These are phyloP conservation scores for Phytophthora ramorum DNA, from an alignment of 352 stramenopile genomes.

Conservation along the genomic window DNA sequence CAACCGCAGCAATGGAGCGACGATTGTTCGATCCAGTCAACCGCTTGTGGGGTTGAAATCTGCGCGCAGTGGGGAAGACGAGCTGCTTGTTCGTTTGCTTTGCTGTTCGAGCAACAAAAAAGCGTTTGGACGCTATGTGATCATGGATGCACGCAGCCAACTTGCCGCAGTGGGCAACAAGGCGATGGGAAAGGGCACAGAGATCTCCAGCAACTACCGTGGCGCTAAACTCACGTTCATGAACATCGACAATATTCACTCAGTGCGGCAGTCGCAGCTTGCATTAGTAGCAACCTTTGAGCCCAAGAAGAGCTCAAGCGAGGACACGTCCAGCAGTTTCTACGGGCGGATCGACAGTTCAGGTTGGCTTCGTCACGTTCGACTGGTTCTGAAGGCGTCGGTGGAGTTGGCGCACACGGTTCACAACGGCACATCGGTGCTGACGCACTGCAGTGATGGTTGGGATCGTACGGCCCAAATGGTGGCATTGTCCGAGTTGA, in stretches of 20 bases:
- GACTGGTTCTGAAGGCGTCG: slow-evolving; percentile 92
- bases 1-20: slow-evolving; percentile 74
- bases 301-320: slow-evolving; percentile 69
- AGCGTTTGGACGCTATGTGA: slow-evolving; percentile 68
- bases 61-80: slow-evolving; percentile 76
- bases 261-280: slow-evolving; percentile 94
- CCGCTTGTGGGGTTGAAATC: slow-evolving; percentile 85
- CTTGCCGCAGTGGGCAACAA: slow-evolving; percentile 88
- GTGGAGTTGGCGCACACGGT: slow-evolving; percentile 94
- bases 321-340: slow-evolving; percentile 90
- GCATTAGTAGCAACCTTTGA: slow-evolving; percentile 86
- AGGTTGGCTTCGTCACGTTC: slow-evolving; percentile 96
- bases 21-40: slow-evolving; percentile 85
- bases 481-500: slow-evolving; percentile 93
- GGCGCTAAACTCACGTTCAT: slow-evolving; percentile 95
- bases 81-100: slow-evolving; percentile 72
- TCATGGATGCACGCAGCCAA: slow-evolving; percentile 87
- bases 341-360: slow-evolving; percentile 93
- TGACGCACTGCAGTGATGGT: slow-evolving; percentile 99
- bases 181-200: slow-evolving; percentile 95
- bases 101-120: slow-evolving; percentile 67
- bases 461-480: slow-evolving; percentile 99
- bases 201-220: slow-evolving; percentile 96
- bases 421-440: slow-evolving; percentile 93
- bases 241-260: slow-evolving; percentile 99